Percentiles rank a stretch among this genome's conserved stretches.
Evolutionary conservation across 129 eudicot species (phyloP).

Genomic region (Artemisia argyi): DNA sequence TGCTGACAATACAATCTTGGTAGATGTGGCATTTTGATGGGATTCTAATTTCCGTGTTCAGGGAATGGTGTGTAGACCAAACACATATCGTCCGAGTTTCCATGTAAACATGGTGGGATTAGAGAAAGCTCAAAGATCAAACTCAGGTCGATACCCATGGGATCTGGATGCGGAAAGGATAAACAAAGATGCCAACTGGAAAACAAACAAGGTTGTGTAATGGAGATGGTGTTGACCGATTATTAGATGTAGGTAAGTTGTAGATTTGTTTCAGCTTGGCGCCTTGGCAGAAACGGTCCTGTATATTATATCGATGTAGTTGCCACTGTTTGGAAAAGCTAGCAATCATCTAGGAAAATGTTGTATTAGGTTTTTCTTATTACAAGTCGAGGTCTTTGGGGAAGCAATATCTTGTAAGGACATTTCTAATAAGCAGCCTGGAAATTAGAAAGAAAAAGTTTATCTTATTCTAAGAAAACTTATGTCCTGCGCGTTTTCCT

Average conservation of each 20-base stretch:
- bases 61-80: slow-evolving; percentile 98
- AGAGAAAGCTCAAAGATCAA: slow-evolving; percentile 69
- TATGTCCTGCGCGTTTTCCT: neutral
- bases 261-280: neutral
- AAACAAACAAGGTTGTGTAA: neutral
- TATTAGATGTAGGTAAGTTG: slow-evolving; percentile 16
- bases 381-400: neutral
- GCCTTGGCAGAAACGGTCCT: neutral
- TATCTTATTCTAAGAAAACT: neutral
- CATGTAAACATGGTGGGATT: slow-evolving; percentile 96
- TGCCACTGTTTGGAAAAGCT: neutral
- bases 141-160: slow-evolving; percentile 79
- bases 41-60: no score
- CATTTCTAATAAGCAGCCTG: neutral
- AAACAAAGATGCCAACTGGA: slow-evolving; percentile 21
- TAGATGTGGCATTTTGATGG: no score
- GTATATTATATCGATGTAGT: neutral
- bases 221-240: slow-evolving; percentile 7
- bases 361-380: neutral
- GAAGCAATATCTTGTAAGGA: neutral
- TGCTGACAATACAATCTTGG: no score
- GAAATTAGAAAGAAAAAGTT: neutral
- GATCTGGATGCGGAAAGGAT: slow-evolving; percentile 85
- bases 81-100: slow-evolving; percentile 94
- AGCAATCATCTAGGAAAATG: neutral